These are phyloP conservation scores for Trichoderma breve DNA, from an alignment of 2,329 filamentous ascomycete genomes.

Conservation along the genomic window DNA sequence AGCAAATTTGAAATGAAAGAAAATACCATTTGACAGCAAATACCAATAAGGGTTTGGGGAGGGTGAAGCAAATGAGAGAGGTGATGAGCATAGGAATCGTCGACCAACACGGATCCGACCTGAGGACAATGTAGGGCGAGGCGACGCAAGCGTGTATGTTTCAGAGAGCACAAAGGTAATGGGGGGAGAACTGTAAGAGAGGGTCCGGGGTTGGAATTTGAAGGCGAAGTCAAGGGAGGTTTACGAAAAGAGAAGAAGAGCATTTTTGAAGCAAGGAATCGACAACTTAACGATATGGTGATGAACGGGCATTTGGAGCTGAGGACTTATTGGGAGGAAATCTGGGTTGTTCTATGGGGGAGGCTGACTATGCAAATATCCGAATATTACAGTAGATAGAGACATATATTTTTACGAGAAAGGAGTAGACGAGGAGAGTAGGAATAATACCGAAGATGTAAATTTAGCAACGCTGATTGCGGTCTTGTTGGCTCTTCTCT, in stretches of 20 bases:
- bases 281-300: conserved; percentile 11
- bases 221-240: conserved; percentile 17
- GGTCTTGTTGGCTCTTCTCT: neutral
- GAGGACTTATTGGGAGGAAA: conserved; percentile 3
- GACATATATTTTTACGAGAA: conserved; percentile 7
- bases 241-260: neutral
- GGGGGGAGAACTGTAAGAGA: neutral
- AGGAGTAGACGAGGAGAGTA: neutral
- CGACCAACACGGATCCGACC: neutral
- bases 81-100: neutral
- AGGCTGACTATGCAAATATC: conserved; percentile 15
- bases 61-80: neutral
- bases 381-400: conserved; percentile 19
- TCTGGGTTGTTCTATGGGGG: neutral
- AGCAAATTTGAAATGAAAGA: neutral
- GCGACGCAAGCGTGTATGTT: neutral
- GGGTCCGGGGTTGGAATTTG: neutral
- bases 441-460: conserved; percentile 9
- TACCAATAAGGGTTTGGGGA: neutral
- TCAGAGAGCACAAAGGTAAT: neutral
- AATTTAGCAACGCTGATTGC: neutral
- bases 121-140: neutral
- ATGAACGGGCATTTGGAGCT: conserved; percentile 10
- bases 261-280: neutral
- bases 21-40: neutral